These are phyloP conservation scores for Solanum chilense DNA, from an alignment of 257 asterid species.

Conservation along the genomic window DNA sequence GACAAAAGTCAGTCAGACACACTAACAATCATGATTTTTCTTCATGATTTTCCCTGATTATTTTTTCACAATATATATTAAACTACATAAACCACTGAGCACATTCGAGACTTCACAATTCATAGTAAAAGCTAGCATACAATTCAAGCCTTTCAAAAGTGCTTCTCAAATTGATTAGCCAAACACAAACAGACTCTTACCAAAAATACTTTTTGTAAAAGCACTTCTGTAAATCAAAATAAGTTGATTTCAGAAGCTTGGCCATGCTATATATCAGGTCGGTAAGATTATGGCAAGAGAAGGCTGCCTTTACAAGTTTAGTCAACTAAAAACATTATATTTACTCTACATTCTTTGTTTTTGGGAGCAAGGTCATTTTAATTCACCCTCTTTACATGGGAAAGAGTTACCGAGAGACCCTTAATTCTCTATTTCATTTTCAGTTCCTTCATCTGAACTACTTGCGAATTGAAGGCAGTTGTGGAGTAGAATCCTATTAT, in stretches of 20 bases:
- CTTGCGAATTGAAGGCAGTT: neutral
- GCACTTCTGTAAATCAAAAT: neutral
- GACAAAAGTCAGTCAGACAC: neutral
- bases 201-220: neutral
- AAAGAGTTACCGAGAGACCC: neutral
- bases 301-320: neutral
- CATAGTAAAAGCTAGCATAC: neutral
- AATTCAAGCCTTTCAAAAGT: neutral
- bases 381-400: neutral
- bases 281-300: neutral
- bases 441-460: neutral
- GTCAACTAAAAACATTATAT: neutral
- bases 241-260: neutral
- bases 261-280: neutral
- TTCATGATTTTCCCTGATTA: neutral
- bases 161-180: neutral
- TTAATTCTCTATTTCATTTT: neutral
- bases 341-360: neutral
- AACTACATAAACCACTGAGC: neutral
- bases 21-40: neutral
- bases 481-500: neutral
- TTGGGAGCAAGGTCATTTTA: neutral
- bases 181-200: neutral
- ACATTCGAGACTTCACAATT: neutral
- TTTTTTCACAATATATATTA: neutral